Evolutionary conservation across 371 early-diverging fungal species (phyloP).

Genomic region (Mucor piriformis): DNA sequence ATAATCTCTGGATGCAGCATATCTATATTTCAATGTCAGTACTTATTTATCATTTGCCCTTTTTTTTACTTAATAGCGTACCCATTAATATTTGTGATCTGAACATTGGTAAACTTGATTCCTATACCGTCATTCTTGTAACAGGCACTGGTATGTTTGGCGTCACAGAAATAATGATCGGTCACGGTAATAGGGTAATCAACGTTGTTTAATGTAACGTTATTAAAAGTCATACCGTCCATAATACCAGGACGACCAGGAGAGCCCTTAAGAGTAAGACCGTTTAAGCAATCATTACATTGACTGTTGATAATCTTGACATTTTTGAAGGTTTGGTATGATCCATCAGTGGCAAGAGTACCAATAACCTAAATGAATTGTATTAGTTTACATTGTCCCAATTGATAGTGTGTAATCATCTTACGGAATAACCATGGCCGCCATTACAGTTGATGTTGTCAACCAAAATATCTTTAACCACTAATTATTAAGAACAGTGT

Average conservation of each 20-base stretch:
- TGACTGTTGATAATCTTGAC: slow-evolving; percentile 23
- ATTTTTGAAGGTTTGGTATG: slow-evolving; percentile 24
- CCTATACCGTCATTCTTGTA: slow-evolving; percentile 25
- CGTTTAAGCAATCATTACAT: slow-evolving; percentile 40
- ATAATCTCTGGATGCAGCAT: slow-evolving; percentile 14
- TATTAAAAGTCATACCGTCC: slow-evolving; percentile 26
- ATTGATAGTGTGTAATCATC: neutral
- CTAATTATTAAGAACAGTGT: no score
- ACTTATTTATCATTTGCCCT: no score
- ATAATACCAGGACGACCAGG: slow-evolving; percentile 37
- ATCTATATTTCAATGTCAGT: neutral
- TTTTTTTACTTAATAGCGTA: neutral
- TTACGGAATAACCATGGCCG: slow-evolving; percentile 33
- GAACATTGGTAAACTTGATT: slow-evolving; percentile 31
- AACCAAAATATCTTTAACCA: slow-evolving; percentile 23
- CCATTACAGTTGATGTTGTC: slow-evolving; percentile 29
- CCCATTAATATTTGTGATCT: slow-evolving; percentile 30
- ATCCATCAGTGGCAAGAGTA: slow-evolving; percentile 38
- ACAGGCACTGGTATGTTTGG: slow-evolving; percentile 21
- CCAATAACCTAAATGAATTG: slow-evolving; percentile 33
- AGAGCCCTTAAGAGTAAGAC: slow-evolving; percentile 43
- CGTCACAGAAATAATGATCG: slow-evolving; percentile 36
- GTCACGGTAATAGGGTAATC: slow-evolving; percentile 39
- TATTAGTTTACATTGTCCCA: no score
- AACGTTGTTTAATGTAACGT: slow-evolving; percentile 25